Evolutionary conservation across 192 early-diverging fungal species (phyloP).

Genomic region (Coemansia sp.): DNA sequence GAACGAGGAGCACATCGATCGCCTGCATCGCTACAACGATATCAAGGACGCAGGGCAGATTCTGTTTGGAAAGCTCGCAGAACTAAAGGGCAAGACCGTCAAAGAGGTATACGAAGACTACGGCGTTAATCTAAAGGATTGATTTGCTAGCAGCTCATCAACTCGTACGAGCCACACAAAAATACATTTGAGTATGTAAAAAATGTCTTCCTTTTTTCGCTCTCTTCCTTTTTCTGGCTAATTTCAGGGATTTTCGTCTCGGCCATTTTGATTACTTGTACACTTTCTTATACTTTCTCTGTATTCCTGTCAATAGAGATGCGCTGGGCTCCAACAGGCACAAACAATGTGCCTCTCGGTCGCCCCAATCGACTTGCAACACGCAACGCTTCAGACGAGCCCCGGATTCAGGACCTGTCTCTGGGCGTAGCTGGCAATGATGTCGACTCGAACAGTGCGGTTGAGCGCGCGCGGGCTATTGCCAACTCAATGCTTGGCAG

Average conservation of each 20-base stretch:
- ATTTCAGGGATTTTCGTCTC: neutral
- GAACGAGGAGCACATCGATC: slow-evolving; percentile 38
- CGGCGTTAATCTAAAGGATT: slow-evolving; percentile 24
- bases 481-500: slow-evolving; percentile 37
- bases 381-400: slow-evolving; percentile 7
- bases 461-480: slow-evolving; percentile 48
- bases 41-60: slow-evolving; percentile 49
- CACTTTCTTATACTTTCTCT: neutral
- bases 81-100: slow-evolving; percentile 46
- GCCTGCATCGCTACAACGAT: slow-evolving; percentile 51
- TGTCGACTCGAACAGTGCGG: slow-evolving; percentile 16
- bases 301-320: slow-evolving; percentile 16
- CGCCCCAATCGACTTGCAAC: slow-evolving; percentile 27
- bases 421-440: neutral
- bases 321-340: slow-evolving; percentile 52
- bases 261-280: slow-evolving; percentile 3
- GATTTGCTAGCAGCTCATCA: neutral
- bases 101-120: slow-evolving; percentile 45
- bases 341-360: slow-evolving; percentile 51
- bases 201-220: slow-evolving; percentile 7
- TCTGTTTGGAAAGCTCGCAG: slow-evolving; percentile 52
- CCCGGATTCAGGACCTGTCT: slow-evolving; percentile 6
- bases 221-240: slow-evolving; percentile 2
- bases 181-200: neutral
- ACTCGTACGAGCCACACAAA: neutral